Percentiles rank a stretch among this genome's conserved stretches.
Conservation (phyloP, 1,139 yeast genomes). For the Saccharomycopsis hybrid region DNA sequence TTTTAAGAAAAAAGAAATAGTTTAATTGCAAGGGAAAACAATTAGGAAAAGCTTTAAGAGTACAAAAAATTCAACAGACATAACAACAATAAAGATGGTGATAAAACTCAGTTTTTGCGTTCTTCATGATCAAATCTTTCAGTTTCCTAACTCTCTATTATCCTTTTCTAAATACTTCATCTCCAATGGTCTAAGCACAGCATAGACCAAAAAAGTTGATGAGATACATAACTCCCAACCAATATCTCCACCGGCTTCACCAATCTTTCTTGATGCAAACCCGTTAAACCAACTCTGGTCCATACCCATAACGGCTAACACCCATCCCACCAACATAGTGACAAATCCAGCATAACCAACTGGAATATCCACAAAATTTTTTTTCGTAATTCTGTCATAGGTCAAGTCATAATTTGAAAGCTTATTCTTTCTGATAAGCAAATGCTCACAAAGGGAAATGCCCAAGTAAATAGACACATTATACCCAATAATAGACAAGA, state of each 20-base stretch:
- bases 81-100: no score
- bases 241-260: slow-evolving; percentile 72
- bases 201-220: slow-evolving; percentile 62
- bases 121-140: no score
- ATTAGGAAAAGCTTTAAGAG: no score
- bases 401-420: slow-evolving; percentile 55
- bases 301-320: slow-evolving; percentile 88
- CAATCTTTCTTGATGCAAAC: slow-evolving; percentile 55
- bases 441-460: slow-evolving; percentile 69
- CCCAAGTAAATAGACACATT: slow-evolving; percentile 83
- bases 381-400: slow-evolving; percentile 40
- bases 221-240: slow-evolving; percentile 75
- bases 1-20: no score
- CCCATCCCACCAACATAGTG: slow-evolving; percentile 77
- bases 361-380: slow-evolving; percentile 38
- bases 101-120: no score
- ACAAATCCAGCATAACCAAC: slow-evolving; percentile 70
- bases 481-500: slow-evolving; percentile 86
- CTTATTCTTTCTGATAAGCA: slow-evolving; percentile 57
- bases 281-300: slow-evolving; percentile 80
- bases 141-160: no score
- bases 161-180: slow-evolving; percentile 50
- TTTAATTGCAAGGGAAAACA: no score
- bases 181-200: slow-evolving; percentile 62
- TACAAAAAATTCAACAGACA: no score